Evolutionary conservation across 768 basidiomycete genomes (phyloP).

Genomic region (Coprinopsis sp.): DNA sequence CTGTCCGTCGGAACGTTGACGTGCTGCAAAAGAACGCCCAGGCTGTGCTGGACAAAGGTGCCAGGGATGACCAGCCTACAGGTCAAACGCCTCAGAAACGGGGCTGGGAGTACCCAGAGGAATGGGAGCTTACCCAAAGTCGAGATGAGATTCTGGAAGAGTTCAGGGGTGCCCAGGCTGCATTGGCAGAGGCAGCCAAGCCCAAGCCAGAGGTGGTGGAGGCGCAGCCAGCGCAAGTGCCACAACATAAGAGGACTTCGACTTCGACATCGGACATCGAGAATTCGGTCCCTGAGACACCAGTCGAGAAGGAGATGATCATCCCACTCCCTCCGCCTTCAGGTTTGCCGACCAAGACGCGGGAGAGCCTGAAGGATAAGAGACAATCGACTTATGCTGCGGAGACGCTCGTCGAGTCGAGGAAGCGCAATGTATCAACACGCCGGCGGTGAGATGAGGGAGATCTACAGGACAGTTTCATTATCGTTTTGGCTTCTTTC

Average conservation of each 20-base stretch:
- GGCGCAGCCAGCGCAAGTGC: not conserved
- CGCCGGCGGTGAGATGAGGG: constrained; percentile 20
- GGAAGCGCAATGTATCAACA: constrained; percentile 38
- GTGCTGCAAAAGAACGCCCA: constrained; percentile 47
- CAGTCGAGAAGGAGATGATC: no score
- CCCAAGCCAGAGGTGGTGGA: constrained; percentile 11
- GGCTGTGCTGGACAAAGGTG: constrained; percentile 51
- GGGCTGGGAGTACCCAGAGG: constrained; percentile 60
- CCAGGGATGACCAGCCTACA: constrained; percentile 59
- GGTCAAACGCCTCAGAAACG: constrained; percentile 78
- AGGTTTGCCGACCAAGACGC: not conserved
- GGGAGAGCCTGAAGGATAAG: not conserved
- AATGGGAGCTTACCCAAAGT: constrained; percentile 66
- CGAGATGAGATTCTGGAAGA: constrained; percentile 54
- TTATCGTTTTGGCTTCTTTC: not conserved
- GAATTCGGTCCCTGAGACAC: constrained; percentile 8
- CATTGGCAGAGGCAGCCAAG: constrained; percentile 7
- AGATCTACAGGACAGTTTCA: constrained; percentile 16
- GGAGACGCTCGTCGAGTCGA: constrained; percentile 38
- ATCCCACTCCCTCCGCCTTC: no score
- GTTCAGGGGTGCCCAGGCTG: constrained; percentile 18
- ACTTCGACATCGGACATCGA: no score
- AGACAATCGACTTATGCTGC: constrained; percentile 3
- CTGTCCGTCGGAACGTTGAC: constrained; percentile 33
- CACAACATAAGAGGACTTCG: no score